Conservation (phyloP, 2,329 filamentous ascomycete species). For the Knufia petricola region DNA sequence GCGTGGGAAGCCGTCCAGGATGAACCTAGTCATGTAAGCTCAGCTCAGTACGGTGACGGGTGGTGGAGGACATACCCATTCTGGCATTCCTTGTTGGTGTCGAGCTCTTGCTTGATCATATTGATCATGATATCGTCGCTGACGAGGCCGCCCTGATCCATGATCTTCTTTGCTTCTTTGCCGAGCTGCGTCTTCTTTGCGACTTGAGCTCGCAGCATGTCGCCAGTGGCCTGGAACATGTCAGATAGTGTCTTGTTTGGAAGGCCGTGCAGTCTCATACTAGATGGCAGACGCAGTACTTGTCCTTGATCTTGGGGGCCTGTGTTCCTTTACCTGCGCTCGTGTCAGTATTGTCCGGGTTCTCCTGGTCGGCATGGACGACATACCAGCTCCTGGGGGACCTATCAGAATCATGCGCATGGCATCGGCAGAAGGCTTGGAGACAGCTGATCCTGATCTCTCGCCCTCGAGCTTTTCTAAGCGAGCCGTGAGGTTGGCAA, state of each 20-base stretch:
- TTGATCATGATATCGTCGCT: constrained; percentile 99
- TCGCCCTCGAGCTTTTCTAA: constrained; percentile 75
- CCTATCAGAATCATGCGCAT: constrained; percentile 97
- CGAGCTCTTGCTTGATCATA: constrained; percentile 98
- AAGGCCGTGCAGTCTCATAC: constrained; percentile 44
- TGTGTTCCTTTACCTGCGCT: constrained; percentile 90
- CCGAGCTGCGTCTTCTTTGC: constrained; percentile 93
- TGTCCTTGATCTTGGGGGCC: constrained; percentile 95
- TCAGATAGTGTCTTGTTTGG: constrained; percentile 7
- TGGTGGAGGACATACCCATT: constrained; percentile 61
- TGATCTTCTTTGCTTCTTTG: constrained; percentile 98
- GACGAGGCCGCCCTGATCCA: constrained; percentile 95
- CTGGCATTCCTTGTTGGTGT: constrained; percentile 89
- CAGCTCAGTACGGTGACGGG: background rate
- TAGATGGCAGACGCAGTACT: constrained; percentile 93
- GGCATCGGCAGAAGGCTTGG: constrained; percentile 48
- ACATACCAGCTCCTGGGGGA: constrained; percentile 87
- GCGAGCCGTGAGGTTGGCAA: constrained; percentile 73
- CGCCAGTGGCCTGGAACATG: constrained; percentile 72
- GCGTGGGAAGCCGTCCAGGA: constrained; percentile 95
- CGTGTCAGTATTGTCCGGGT: constrained; percentile 17
- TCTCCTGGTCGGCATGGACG: constrained; percentile 13
- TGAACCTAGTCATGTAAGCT: constrained; percentile 57
- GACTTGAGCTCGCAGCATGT: constrained; percentile 98
- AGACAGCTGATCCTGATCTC: constrained; percentile 40